Evolutionary conservation across 202 grass and related monocot genomes (phyloP).

Genomic region (Miscanthus sacchariflorus): DNA sequence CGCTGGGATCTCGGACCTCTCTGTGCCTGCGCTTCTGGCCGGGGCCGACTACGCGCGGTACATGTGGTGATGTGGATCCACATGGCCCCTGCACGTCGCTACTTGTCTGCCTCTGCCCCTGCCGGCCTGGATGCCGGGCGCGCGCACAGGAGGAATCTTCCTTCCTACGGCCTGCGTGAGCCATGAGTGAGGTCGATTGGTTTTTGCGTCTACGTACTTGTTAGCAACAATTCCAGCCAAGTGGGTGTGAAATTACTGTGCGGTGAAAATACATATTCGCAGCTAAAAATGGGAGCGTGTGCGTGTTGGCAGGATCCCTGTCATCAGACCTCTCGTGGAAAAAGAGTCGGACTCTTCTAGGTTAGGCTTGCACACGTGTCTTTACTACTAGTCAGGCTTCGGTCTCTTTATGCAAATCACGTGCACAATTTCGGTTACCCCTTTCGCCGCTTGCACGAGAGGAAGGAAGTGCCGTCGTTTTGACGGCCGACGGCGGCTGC

Average conservation of each 20-base stretch:
- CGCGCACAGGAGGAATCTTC: conserved; percentile 36
- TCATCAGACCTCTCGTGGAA: not conserved
- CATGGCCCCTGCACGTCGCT: conserved; percentile 11
- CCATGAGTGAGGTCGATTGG: not conserved
- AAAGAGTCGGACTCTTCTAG: not conserved
- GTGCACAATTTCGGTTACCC: conserved; percentile 38
- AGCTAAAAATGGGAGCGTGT: not conserved
- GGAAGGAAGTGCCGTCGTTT: not conserved
- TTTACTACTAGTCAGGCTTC: not conserved
- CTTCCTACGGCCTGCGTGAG: not conserved
- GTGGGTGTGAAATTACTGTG: too few species aligned
- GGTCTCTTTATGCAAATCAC: conserved; percentile 31
- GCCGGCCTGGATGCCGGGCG: conserved; percentile 18
- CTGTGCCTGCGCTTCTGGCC: not conserved
- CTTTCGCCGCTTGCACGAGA: not conserved
- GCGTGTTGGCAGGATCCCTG: not conserved
- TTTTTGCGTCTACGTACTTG: not conserved
- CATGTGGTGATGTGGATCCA: conserved; percentile 24
- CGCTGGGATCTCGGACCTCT: not conserved
- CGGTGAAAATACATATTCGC: not conserved
- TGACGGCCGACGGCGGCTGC: conserved; percentile 45
- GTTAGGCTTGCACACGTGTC: not conserved
- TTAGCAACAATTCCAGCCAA: not conserved
- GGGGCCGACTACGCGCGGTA: not conserved
- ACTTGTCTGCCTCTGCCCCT: not conserved